phyloP scores from a whole-genome alignment of 1,284 basidiomycete species.

The Trametes sp. region DNA sequence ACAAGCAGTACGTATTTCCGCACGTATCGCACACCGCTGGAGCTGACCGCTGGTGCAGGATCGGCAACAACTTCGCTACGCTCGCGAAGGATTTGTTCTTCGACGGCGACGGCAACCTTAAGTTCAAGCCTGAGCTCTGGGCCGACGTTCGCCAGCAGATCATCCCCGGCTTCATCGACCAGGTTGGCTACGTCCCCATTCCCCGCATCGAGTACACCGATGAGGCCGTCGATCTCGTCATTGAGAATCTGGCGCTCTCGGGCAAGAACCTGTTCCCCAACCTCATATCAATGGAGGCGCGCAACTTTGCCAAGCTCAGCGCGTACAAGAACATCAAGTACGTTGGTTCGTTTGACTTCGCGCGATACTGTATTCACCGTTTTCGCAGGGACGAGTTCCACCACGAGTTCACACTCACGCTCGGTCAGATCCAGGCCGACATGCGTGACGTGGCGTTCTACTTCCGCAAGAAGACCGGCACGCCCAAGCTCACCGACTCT shows the following conservation, averaged over 20 bases:
- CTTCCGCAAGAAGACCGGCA: conserved; percentile 80
- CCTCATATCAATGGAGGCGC: conserved; percentile 80
- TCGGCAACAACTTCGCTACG: conserved; percentile 84
- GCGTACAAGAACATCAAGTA: conserved; percentile 65
- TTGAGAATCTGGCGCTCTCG: conserved; percentile 93
- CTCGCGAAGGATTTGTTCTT: conserved; percentile 78
- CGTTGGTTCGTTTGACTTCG: no score
- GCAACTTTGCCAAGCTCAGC: conserved; percentile 84
- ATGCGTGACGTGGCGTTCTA: conserved; percentile 93
- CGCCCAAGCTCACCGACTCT: conserved; percentile 85
- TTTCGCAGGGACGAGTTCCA: conserved; percentile 58
- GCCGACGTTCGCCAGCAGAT: conserved; percentile 85
- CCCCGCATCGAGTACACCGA: conserved; percentile 94
- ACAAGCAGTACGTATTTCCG: conserved; percentile 53
- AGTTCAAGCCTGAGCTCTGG: conserved; percentile 93
- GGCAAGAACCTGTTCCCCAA: conserved; percentile 87
- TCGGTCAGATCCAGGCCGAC: conserved; percentile 91
- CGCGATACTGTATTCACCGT: no score
- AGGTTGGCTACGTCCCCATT: conserved; percentile 90
- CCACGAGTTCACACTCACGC: conserved; percentile 76
- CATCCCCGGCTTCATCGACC: conserved; percentile 79
- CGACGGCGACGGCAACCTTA: conserved; percentile 73
- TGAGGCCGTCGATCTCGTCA: conserved; percentile 84
- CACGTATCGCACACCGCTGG: no score
- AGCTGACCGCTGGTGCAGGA: conserved; percentile 62